phyloP scores from a whole-genome alignment of 2,329 filamentous ascomycete genomes.

The Gremmenia infestans region DNA sequence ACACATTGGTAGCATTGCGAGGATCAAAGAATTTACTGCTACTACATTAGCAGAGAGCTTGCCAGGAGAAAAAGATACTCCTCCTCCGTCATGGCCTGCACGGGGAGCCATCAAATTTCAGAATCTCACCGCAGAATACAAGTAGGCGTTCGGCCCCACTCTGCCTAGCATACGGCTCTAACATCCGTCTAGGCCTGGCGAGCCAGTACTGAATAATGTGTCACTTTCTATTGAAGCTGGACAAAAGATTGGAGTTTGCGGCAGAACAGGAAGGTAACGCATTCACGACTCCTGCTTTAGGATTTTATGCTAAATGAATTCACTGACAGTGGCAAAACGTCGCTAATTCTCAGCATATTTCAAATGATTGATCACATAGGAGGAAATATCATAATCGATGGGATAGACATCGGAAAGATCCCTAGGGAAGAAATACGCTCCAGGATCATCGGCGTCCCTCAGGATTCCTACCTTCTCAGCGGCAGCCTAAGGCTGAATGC shows the following conservation, averaged over 20 bases:
- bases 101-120: constrained; percentile 30
- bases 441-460: constrained; percentile 35
- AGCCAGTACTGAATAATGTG: not conserved
- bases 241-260: constrained; percentile 46
- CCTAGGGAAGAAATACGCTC: constrained; percentile 40
- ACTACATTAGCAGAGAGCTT: constrained; percentile 5
- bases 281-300: not conserved
- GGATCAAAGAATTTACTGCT: constrained; percentile 7
- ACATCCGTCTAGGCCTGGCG: not conserved
- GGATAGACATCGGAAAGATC: constrained; percentile 39
- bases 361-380: constrained; percentile 42
- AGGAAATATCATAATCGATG: constrained; percentile 41
- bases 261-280: constrained; percentile 22
- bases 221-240: constrained; percentile 38
- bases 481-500: constrained; percentile 44
- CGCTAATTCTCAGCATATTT: constrained; percentile 43
- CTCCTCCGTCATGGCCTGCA: constrained; percentile 12
- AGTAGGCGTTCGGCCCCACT: constrained; percentile 10
- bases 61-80: not conserved
- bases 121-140: constrained; percentile 28
- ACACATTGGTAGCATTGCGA: constrained; percentile 13
- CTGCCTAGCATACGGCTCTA: not conserved
- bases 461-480: constrained; percentile 46
- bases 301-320: constrained; percentile 26
- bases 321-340: constrained; percentile 33